Evolutionary conservation across 179 eudicot genomes (phyloP), one percentile per base, ranked within the genome.

Genomic region (Patellifolia procumbens): DNA sequence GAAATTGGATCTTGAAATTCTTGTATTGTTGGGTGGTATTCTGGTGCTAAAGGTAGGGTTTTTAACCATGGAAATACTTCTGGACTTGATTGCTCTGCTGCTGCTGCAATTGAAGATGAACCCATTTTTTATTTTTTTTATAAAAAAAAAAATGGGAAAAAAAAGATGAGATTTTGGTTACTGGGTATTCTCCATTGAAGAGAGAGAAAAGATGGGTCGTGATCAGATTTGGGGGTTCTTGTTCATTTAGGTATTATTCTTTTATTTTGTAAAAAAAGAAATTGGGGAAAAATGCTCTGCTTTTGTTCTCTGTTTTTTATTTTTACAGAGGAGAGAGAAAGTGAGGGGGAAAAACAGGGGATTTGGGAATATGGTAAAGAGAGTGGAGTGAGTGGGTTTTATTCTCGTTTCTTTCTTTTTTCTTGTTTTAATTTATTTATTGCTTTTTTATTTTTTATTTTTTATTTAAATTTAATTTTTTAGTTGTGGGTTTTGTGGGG

Each of bases 1-100:
- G 92, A 81, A 79, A 95, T 95, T 56, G 99, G 99, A 86, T 95
- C 99, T 83, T 90, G 89, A 74, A 95, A 95, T 79, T 95, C 99
- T 29, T 88, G 91, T 32, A 93, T 77, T 58, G 92, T 90, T 46
- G 99, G 99, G 79, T 93, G 94, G 56, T 88, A 95, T 75, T 91
- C 99, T 39, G 99, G 99, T 3, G 99, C 99, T 45, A 85, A 24
- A 17, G 99, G 94, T 85, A 95, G 89, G 81, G 91, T 83, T 87
- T 92, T 94, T 7, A 94, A 83, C 98, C 98, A 94, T 61, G 91
- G 60, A 69, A 88, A 86, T 2, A 94, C 94, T 76, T 94, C 97
- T 3, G 86, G 79, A 73, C 28, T 83, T 0, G 79, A 46, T 10
- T 85, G 84, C 83, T 86, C 91, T 76, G 84, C 80, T 63, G 70